Evolutionary conservation across 2,329 filamentous ascomycete species (phyloP).

Genomic region (Colletotrichum sansevieriae): DNA sequence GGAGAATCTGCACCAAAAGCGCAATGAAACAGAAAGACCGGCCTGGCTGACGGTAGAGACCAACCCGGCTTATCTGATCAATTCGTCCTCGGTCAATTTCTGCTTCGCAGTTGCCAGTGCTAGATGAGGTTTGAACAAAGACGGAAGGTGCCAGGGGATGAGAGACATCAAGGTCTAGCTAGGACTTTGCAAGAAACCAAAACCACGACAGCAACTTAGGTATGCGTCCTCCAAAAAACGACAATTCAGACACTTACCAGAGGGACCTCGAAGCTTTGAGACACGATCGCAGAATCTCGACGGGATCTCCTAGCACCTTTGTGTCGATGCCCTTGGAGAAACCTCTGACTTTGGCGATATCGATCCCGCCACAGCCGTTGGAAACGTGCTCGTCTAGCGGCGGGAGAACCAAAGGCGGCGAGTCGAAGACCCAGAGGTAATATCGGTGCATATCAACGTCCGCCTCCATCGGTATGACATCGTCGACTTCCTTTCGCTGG

Average conservation of each 20-base stretch:
- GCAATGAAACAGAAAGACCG: not conserved
- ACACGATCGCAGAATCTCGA: slow-evolving; percentile 6
- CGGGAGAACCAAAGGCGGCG: slow-evolving; percentile 9
- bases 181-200: no score
- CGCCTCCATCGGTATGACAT: not conserved
- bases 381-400: slow-evolving; percentile 1
- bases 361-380: not conserved
- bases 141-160: no score
- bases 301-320: not conserved
- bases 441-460: slow-evolving; percentile 13
- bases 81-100: no score
- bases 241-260: not conserved
- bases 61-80: no score
- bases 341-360: not conserved
- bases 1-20: not conserved
- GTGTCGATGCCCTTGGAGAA: slow-evolving; percentile 16
- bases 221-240: no score
- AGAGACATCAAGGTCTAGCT: no score
- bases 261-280: slow-evolving; percentile 2
- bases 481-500: not conserved
- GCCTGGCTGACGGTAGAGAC: no score
- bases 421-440: slow-evolving; percentile 32
- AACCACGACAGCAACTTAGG: not conserved
- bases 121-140: no score
- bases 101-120: no score